Conservation (phyloP, 2,329 filamentous ascomycete genomes). For the Aspergillus ochraceoroseus region DNA sequence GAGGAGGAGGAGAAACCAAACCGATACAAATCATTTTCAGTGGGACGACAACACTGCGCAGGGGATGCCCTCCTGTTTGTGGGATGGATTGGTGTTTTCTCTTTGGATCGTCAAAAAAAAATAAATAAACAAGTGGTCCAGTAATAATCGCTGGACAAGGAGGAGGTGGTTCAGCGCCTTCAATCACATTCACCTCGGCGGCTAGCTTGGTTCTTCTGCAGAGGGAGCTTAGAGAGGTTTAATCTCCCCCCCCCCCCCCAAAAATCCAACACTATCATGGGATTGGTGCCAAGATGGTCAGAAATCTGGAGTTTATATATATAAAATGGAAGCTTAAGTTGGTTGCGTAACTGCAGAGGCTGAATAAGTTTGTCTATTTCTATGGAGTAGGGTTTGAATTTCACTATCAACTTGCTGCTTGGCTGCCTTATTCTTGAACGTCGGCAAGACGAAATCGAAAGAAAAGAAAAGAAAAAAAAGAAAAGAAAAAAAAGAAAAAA, state of each 20-base stretch:
- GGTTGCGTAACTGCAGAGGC: conserved; percentile 4
- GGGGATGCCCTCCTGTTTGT: conserved; percentile 10
- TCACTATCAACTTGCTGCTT: too few species aligned
- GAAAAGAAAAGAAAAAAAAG: background rate
- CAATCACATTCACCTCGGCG: background rate
- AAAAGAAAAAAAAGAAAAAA: conserved; percentile 6
- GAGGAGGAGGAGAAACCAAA: conserved; percentile 1
- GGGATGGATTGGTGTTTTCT: too few species aligned
- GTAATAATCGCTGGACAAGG: too few species aligned
- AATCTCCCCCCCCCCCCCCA: too few species aligned
- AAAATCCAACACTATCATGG: background rate
- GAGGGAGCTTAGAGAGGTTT: background rate
- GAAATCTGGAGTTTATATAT: background rate
- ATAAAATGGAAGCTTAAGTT: conserved; percentile 3
- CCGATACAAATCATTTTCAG: conserved; percentile 1
- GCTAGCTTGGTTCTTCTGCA: background rate
- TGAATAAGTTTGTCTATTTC: conserved; percentile 3
- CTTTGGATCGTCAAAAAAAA: conserved; percentile 6
- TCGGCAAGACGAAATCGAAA: background rate
- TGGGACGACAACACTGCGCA: conserved; percentile 5
- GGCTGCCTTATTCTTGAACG: background rate
- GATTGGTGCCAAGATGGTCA: conserved; percentile 8
- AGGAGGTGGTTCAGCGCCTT: background rate
- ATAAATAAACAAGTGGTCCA: too few species aligned
- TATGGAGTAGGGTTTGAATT: conserved; percentile 2